Percentiles rank a stretch among this genome's conserved stretches.
phyloP scores from a whole-genome alignment of 352 stramenopile species.

The Phytophthora citricola region DNA sequence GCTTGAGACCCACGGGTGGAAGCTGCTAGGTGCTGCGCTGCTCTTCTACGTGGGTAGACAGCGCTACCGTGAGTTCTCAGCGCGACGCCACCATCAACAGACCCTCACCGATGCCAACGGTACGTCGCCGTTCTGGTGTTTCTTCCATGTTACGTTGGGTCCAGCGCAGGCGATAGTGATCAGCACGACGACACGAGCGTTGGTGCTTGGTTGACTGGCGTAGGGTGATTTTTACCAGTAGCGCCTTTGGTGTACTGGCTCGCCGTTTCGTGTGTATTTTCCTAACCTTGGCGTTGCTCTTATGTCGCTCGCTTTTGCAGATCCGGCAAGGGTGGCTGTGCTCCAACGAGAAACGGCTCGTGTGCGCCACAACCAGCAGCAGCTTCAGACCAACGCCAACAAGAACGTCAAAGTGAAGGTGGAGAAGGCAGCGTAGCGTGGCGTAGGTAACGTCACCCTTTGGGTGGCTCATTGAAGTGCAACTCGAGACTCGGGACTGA shows the following conservation, averaged over 20 bases:
- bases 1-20: slow-evolving; percentile 67
- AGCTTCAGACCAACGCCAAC: slow-evolving; percentile 33
- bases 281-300: not conserved
- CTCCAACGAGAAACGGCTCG: slow-evolving; percentile 64
- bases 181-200: slow-evolving; percentile 5
- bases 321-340: slow-evolving; percentile 59
- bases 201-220: slow-evolving; percentile 22
- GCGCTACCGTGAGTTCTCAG: slow-evolving; percentile 41
- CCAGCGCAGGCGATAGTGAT: slow-evolving; percentile 8
- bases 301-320: slow-evolving; percentile 29
- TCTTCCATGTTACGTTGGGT: slow-evolving; percentile 12
- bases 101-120: slow-evolving; percentile 58
- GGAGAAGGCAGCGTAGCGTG: slow-evolving; percentile 43
- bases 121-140: slow-evolving; percentile 30
- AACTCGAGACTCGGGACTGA: too few relatives aligned
- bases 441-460: slow-evolving; percentile 14
- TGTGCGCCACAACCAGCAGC: slow-evolving; percentile 64
- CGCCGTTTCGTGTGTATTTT: slow-evolving; percentile 21
- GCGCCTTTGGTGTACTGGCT: not conserved
- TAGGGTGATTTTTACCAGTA: slow-evolving; percentile 27
- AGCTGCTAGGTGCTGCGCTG: slow-evolving; percentile 42
- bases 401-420: slow-evolving; percentile 18
- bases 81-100: slow-evolving; percentile 36
- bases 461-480: slow-evolving; percentile 7
- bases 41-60: slow-evolving; percentile 35